Base-by-base conservation (phyloP, 257 asterid species). In the Leptodermis oblonga region DNA sequence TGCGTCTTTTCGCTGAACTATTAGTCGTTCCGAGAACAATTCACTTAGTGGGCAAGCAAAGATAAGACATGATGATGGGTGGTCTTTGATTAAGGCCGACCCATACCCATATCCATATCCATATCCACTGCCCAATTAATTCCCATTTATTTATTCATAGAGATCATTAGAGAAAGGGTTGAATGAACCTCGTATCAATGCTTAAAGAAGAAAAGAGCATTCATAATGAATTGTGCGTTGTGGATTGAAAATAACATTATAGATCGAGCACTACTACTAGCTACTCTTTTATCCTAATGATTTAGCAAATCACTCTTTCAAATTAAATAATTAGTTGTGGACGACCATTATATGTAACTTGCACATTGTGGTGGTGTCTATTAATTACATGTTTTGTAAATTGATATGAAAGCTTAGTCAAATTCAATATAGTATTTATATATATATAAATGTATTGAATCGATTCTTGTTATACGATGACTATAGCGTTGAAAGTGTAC, bases 161-260 rank as follows among this genome's bases (percentile, higher is more conserved):
- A 54, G 20, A 33, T 18, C 34, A 28, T 26, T 30, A n/a, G n/a
- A n/a, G n/a, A 15, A 14, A 51, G 54, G 15, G 20, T 15, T 37
- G 42, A n/a, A n/a, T n/a, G n/a, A 67, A 67, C 71, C 71, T 67
- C 71, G 62, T 67, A 67, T 67, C 25, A 6, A 51, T 67, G 71
- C 62, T 67, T 49, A 48, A 67, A 48, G 71, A 51, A 67, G 62
- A 51, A 67, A 49, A 51, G 31, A 67, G 51, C 14, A 51, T 10
- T 51, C 71, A 51, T 51, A 52, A 49, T 52, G 33, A 67, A 51
- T 36, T 36, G 36, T 33, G 59, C 71, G n/a, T 67, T 67, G 49
- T 20, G 62, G 71, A 67, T 51, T 33, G 33, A 10, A 68, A 48
- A 20, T 25, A 22, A 18, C 46, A 61, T 28, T 31, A 67, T 28